Percentiles rank a stretch among this genome's conserved stretches.
Evolutionary conservation across 2,329 filamentous ascomycete species (phyloP).

Genomic region (Aspergillus ustus): DNA sequence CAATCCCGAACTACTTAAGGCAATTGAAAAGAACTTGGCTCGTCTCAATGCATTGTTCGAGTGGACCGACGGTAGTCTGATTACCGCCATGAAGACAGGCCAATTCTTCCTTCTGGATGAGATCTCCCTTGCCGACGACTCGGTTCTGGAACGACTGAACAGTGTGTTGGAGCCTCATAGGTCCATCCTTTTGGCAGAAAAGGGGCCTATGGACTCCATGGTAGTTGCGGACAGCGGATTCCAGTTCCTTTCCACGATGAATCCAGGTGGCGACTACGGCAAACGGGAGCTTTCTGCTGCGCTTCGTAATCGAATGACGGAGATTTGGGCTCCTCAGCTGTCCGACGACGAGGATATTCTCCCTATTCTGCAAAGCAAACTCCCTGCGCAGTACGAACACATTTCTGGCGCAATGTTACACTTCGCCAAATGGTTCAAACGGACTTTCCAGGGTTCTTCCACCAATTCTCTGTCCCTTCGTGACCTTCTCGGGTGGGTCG

Average conservation of each 20-base stretch:
- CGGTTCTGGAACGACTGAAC: conserved; percentile 92
- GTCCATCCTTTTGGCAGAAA: conserved; percentile 88
- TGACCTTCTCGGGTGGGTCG: conserved; percentile 90
- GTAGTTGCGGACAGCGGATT: conserved; percentile 78
- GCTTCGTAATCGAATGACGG: conserved; percentile 92
- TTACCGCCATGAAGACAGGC: conserved; percentile 89
- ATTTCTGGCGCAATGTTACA: conserved; percentile 74
- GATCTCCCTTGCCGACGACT: conserved; percentile 96
- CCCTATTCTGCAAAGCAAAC: conserved; percentile 81
- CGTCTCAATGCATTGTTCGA: conserved; percentile 88
- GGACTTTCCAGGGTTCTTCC: conserved; percentile 74
- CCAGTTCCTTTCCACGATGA: conserved; percentile 98
- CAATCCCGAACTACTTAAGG: conserved; percentile 52
- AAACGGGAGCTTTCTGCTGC: conserved; percentile 97
- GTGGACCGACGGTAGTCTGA: conserved; percentile 92
- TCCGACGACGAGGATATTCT: conserved; percentile 84
- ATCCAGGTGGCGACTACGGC: conserved; percentile 96
- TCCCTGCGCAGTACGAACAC: conserved; percentile 59
- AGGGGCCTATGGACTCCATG: conserved; percentile 82
- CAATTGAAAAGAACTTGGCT: conserved; percentile 53
- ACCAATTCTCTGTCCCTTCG: conserved; percentile 84
- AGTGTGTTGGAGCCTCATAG: conserved; percentile 90
- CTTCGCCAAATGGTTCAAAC: conserved; percentile 93
- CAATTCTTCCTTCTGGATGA: conserved; percentile 95
- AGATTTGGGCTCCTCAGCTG: conserved; percentile 95